Evolutionary conservation across 805 yeast species (phyloP).

Genomic region (Barnettozyma populi): DNA sequence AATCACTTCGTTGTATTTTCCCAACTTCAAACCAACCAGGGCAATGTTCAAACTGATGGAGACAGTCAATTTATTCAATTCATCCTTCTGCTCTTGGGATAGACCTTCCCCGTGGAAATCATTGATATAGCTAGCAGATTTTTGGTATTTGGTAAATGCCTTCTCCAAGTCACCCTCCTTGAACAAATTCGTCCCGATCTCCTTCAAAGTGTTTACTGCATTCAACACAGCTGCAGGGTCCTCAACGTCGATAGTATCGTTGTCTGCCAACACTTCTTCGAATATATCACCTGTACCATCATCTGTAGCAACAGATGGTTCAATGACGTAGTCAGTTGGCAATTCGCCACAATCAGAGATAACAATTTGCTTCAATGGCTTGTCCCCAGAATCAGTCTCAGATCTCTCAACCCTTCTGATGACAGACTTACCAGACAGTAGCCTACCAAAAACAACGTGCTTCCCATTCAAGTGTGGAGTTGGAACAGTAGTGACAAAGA

Average conservation of each 20-base stretch:
- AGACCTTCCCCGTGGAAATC: slow-evolving; percentile 73
- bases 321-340: slow-evolving; percentile 48
- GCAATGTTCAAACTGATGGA: slow-evolving; percentile 71
- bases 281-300: slow-evolving; percentile 85
- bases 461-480: slow-evolving; percentile 95
- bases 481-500: slow-evolving; percentile 85
- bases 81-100: slow-evolving; percentile 45
- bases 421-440: slow-evolving; percentile 73
- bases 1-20: slow-evolving; percentile 48
- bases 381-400: slow-evolving; percentile 61
- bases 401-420: slow-evolving; percentile 73
- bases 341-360: slow-evolving; percentile 78
- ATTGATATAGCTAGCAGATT: slow-evolving; percentile 63
- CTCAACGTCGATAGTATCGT: slow-evolving; percentile 53
- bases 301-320: slow-evolving; percentile 41
- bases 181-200: slow-evolving; percentile 70
- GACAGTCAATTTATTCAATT: slow-evolving; percentile 48
- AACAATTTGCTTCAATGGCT: slow-evolving; percentile 64
- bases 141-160: slow-evolving; percentile 65
- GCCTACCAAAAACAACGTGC: slow-evolving; percentile 94
- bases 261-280: slow-evolving; percentile 73
- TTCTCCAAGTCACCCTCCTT: slow-evolving; percentile 53
- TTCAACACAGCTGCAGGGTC: slow-evolving; percentile 61
- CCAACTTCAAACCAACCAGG: slow-evolving; percentile 62
- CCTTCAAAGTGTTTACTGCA: slow-evolving; percentile 63